These are phyloP conservation scores for Talaromyces sp. DNA, from an alignment of 2,329 filamentous ascomycete species.

Conservation along the genomic window DNA sequence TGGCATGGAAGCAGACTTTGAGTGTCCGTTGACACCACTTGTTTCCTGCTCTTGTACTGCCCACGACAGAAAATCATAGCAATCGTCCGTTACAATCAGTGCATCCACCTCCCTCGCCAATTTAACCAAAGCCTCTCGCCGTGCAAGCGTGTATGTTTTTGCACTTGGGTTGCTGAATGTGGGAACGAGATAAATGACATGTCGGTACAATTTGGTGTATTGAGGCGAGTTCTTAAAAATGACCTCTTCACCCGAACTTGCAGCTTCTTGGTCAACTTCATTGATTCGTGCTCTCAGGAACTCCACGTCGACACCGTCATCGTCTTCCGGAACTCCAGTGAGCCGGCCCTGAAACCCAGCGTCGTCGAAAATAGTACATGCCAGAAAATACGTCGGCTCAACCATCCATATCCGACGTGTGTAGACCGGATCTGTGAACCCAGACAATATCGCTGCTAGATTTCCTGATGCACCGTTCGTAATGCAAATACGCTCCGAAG, in stretches of 20 bases:
- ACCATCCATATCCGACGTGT: conserved; percentile 4
- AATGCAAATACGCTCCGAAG: conserved; percentile 2
- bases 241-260: neutral
- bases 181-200: conserved; percentile 5
- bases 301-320: neutral
- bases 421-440: neutral
- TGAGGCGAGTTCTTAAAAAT: conserved; percentile 1
- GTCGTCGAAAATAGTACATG: neutral
- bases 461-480: conserved; percentile 2
- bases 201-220: neutral
- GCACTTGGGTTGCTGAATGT: conserved; percentile 8
- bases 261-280: conserved; percentile 3
- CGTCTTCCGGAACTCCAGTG: neutral
- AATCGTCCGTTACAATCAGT: neutral
- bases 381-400: conserved; percentile 6
- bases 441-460: neutral
- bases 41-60: neutral
- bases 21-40: neutral
- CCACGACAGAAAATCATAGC: conserved; percentile 2
- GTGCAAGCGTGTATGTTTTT: neutral
- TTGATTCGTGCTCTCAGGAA: neutral
- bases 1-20: neutral
- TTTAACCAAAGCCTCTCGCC: neutral
- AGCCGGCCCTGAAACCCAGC: neutral
- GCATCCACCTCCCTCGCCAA: neutral